Base-by-base conservation (phyloP, 345 rosid genomes). In the Raphanus raphanistrum region DNA sequence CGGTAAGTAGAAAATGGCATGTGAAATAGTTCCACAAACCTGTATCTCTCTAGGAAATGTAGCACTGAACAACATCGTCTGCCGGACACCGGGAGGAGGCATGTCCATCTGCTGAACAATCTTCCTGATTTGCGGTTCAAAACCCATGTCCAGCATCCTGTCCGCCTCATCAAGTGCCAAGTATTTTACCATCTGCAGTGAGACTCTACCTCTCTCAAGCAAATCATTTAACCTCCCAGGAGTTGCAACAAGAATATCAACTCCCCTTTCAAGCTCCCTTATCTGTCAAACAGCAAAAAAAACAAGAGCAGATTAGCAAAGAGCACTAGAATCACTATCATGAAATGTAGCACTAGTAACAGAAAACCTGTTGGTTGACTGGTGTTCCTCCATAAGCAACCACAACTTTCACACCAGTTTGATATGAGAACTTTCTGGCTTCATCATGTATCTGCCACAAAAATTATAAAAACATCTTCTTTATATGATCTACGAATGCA, bases 331-430 rank as follows among this genome's bases (percentile, higher is more conserved):
- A n/a, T 41, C 29, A 26, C 72, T 13, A 61, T 31, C 72, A 72
- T n/a, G 63, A 35, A 65, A 50, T 60, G 41, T 43, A 48, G 70
- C 35, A 35, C 10, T 35, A 35, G 11, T 35, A 94, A 35, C 41
- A 35, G 0, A 1, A 1, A 35, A 35, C 98, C 92, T 94, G 98
- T 25, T 90, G 95, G 73, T 85, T 86, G 68, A 92, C 84, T 33
- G 98, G 98, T 58, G 97, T 93, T 78, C 99, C 99, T 76, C 99
- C 99, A 84, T 95, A 95, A 72, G 87, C 97, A 90, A 95, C 99
- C n/a, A 90, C 99, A 71, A 89, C 99, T 8, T 35, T 35, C 41
- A 35, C 41, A 35, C 41, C 41, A 35, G 41, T 35, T 1, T 35
- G 41, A 35, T 35, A 35, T 2, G 41, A 35, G 41, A 35, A 35